These are phyloP conservation scores for Phaeosphaeriaceae sp. DNA, from an alignment of 2,329 filamentous ascomycete species.

Conservation along the genomic window DNA sequence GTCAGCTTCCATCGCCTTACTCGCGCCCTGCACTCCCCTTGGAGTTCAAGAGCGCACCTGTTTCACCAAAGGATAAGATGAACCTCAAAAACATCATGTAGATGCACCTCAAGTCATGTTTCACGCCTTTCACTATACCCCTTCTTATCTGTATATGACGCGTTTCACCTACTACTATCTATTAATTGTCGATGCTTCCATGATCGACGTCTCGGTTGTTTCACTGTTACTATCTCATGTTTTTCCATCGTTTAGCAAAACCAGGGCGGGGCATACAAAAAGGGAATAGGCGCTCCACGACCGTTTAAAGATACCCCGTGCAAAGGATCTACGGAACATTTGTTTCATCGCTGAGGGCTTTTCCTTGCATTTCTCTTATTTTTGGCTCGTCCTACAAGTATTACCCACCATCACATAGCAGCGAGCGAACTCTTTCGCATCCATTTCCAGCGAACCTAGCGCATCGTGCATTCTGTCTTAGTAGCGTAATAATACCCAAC, in stretches of 20 bases:
- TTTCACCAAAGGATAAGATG: slow-evolving; percentile 44
- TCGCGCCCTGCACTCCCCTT: slow-evolving; percentile 21
- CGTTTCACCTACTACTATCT: slow-evolving; percentile 19
- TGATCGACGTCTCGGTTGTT: slow-evolving; percentile 18
- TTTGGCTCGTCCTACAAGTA: neutral
- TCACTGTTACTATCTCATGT: slow-evolving; percentile 9
- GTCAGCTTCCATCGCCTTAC: slow-evolving; percentile 43
- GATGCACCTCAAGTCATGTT: slow-evolving; percentile 27
- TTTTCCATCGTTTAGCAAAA: slow-evolving; percentile 5
- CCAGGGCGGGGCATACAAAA: slow-evolving; percentile 10
- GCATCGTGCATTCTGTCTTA: neutral
- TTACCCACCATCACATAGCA: slow-evolving; percentile 2
- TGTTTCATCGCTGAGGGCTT: slow-evolving; percentile 1
- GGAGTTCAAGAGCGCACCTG: slow-evolving; percentile 40
- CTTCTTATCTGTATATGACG: slow-evolving; percentile 23
- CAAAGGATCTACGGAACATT: slow-evolving; percentile 12
- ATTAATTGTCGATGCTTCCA: slow-evolving; percentile 21
- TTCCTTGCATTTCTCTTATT: neutral
- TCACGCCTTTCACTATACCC: slow-evolving; percentile 28
- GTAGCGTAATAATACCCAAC: slow-evolving; percentile 11
- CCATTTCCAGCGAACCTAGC: slow-evolving; percentile 2
- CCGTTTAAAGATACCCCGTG: slow-evolving; percentile 20
- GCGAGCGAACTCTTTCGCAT: neutral
- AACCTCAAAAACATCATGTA: slow-evolving; percentile 44
- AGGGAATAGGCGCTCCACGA: slow-evolving; percentile 16